Base-by-base conservation (phyloP, 2,329 filamentous ascomycete species). In the Penicillium sp. region DNA sequence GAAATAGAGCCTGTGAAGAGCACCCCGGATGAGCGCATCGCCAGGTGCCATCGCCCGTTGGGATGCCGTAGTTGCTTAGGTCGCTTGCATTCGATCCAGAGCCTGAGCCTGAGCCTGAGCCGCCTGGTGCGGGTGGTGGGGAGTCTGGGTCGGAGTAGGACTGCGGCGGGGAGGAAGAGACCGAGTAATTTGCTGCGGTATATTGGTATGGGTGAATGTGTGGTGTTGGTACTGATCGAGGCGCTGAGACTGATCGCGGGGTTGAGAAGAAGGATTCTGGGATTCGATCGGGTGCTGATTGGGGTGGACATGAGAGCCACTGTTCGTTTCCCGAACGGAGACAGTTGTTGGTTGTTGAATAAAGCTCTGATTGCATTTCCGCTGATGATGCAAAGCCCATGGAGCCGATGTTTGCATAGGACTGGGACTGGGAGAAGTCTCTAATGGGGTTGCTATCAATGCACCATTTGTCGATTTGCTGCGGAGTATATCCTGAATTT, bases 11-110 rank as follows among this genome's bases (percentile, higher is more conserved):
- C 56, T 78, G 78, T 40, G 82, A 85, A n/a, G 80, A 78, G 67
- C 83, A 86, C 13, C 79, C 80, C 1, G 80, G 81, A 62, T 82
- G 82, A 4, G 78, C 79, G 65, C 83, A 86, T 43, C 79, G 79
- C 82, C 82, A 85, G 54, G 76, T 80, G 1, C 69, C 70, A 13
- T 70, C 66, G 7, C 61, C 50, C 7, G 62, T 63, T n/a, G 58
- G 64, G 29, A 67, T 62, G 2, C 71, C 72, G 55, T 70, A 74
- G 43, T 66, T 61, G 3, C 64, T 59, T 16, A 74, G 65, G 53
- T 72, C 65, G 26, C 55, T 48, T 18, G 59, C 48, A 35, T 59
- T 62, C 16, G 55, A 59, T 7, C 53, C 43, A 2, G 53, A 53
- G 8, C 58, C 57, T 4, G 51, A 36, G 34, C 45, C 32, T 14